Percentiles rank a stretch among this genome's conserved stretches.
phyloP scores from a whole-genome alignment of 345 rosid species.

The Durio zibethinus region DNA sequence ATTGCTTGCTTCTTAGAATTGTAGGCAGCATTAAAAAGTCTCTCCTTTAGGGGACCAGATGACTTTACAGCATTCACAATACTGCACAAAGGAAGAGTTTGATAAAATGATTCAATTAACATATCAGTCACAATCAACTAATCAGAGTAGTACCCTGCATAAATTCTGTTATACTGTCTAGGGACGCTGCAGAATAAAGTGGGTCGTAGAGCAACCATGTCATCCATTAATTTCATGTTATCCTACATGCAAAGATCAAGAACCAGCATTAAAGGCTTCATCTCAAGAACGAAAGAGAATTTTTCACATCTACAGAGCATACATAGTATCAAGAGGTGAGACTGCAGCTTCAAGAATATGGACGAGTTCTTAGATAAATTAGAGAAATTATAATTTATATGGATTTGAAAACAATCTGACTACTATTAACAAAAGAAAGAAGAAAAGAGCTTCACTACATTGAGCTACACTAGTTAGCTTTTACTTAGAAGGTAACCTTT shows the following conservation, averaged over 20 bases:
- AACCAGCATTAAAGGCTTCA: conserved; percentile 12
- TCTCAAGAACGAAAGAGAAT: conserved; percentile 11
- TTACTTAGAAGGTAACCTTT: conserved; percentile 1
- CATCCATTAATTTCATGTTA: conserved; percentile 86
- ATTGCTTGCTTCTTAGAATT: conserved; percentile 94
- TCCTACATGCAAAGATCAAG: conserved; percentile 50
- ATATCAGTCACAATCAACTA: conserved; percentile 15
- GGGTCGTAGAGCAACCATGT: conserved; percentile 84
- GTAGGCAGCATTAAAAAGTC: conserved; percentile 87
- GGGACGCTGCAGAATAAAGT: conserved; percentile 95
- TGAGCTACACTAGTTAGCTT: not conserved
- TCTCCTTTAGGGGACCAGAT: conserved; percentile 80
- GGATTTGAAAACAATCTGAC: not conserved
- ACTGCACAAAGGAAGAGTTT: conserved; percentile 43
- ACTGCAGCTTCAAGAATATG: not conserved
- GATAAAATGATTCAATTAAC: conserved; percentile 12
- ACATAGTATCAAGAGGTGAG: conserved; percentile 5
- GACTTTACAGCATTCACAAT: conserved; percentile 75
- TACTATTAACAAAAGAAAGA: not conserved
- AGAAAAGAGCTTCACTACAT: not conserved
- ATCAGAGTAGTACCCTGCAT: conserved; percentile 51
- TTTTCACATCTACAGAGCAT: not conserved
- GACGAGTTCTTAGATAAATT: not conserved
- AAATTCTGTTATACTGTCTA: conserved; percentile 90
- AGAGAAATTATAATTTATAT: not conserved